Base-by-base conservation (phyloP, 352 stramenopile species). In the Globisporangium splendens region DNA sequence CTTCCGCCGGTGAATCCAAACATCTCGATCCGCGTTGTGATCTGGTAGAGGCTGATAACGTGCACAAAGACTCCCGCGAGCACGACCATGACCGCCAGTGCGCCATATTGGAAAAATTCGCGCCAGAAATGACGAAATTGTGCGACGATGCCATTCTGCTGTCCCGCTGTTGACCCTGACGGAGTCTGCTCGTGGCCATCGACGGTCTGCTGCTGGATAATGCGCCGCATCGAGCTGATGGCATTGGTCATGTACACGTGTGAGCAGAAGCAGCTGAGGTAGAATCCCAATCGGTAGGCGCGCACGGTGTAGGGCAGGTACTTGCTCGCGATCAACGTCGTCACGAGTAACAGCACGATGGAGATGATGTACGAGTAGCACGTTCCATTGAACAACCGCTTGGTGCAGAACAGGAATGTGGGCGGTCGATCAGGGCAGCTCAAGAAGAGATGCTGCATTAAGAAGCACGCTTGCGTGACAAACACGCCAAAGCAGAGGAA, bases 21-120 rank as follows among this genome's bases (percentile, higher is more conserved):
- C 46, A 62, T 54, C 17, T 49, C 55, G 20, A 18, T 15, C 24
- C 46, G 55, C 13, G 28, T 33, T 14, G 31, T 39, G 55, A 54
- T 54, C 5, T 10, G 17, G 33, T 42, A 51, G 35, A 14, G 24
- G 55, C 55, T 61, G 12, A 51, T 38, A 4, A 61, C 17, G 31
- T 61, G 55, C n/a, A 61, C 55, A 8, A 50, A 61, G 33, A 51
- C 18, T 15, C 43, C 55, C 13, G 55, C 55, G 20, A 61, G 18
- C 2, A 47, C 8, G 55, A 57, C 51, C 14, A 18, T 38, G n/a
- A 38, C 11, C 8, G 22, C 33, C 8, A 57, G 13, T 8, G 18
- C 33, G 21, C 20, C 42, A 35, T 57, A 57, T 13, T 18, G 11
- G 8, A 57, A 6, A 13, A 54, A 54, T 5, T 28, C 48, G 13